These are phyloP conservation scores for Cryptococcus neoformans DNA, from an alignment of 1,284 basidiomycete species.

Conservation along the genomic window DNA sequence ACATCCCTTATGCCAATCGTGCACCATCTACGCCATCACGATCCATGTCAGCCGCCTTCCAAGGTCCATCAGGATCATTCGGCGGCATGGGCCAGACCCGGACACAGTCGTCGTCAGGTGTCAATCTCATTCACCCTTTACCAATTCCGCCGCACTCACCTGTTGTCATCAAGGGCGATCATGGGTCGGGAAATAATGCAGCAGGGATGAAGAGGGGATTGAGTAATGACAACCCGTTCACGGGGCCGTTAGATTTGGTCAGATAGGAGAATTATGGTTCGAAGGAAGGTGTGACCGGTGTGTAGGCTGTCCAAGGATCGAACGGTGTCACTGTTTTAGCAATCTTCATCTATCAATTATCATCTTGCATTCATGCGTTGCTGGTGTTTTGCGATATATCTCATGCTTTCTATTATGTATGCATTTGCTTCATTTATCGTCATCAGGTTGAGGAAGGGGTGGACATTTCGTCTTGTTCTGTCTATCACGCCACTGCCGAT, in stretches of 20 bases:
- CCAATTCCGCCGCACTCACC: background rate
- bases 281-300: background rate
- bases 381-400: background rate
- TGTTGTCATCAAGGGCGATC: background rate
- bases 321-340: background rate
- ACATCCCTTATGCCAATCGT: constrained; percentile 23
- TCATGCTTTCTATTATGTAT: background rate
- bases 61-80: background rate
- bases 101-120: background rate
- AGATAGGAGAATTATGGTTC: background rate
- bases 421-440: background rate
- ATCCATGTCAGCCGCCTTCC: constrained; percentile 2
- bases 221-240: background rate
- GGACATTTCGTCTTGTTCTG: background rate
- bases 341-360: background rate
- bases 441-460: background rate
- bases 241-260: background rate
- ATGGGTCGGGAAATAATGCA: background rate
- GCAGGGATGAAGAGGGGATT: background rate
- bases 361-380: background rate
- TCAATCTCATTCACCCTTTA: background rate
- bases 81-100: background rate
- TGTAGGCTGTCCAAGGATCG: background rate
- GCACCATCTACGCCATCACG: constrained; percentile 3
- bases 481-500: background rate